Base-by-base conservation (phyloP, 2,329 filamentous ascomycete genomes). In the Mollisia scopiformis region DNA sequence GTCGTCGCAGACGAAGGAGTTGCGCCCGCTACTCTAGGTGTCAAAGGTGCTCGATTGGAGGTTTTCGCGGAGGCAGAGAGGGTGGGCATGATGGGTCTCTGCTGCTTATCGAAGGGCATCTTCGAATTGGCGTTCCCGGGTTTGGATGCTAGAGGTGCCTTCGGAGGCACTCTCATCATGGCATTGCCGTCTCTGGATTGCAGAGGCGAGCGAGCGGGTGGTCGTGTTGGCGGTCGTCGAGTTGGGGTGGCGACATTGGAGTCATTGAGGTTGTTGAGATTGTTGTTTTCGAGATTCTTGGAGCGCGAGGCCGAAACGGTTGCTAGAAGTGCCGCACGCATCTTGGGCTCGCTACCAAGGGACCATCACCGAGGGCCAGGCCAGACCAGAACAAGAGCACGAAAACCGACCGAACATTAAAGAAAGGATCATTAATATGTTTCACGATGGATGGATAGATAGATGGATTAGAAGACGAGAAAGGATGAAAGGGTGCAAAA, bases 11-110 rank as follows among this genome's bases (percentile, higher is more conserved):
- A 14, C 14, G 72, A 47, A 28, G 65, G 66, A 62, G 68, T 69
- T 70, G 55, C 67, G 69, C 70, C 75, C 71, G 72, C 84, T 14
- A 88, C 78, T 69, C 85, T 83, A 14, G 87, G 86, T 19, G 86
- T 86, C 62, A 88, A 72, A 49, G 85, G 85, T 21, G 43, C 74
- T 71, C 83, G 84, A 63, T 75, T 77, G 43, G 78, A 77, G 21
- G 63, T 47, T 83, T 87, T 81, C 50, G 82, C 85, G 49, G 86
- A 79, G 65, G 88, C 82, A 74, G 82, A 84, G 70, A 93, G 85
- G 61, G 87, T 84, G 56, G 91, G 90, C 78, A 82, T 66, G 78
- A 80, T 71, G 71, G 79, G 79, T 74, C 74, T 75, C 76, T 77
- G 78, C 55, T 79, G 80, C 77, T 80, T 83, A 76, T 84, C 80